These are phyloP conservation scores for Yarrowia galli DNA, from an alignment of 1,139 yeast species.

Conservation along the genomic window DNA sequence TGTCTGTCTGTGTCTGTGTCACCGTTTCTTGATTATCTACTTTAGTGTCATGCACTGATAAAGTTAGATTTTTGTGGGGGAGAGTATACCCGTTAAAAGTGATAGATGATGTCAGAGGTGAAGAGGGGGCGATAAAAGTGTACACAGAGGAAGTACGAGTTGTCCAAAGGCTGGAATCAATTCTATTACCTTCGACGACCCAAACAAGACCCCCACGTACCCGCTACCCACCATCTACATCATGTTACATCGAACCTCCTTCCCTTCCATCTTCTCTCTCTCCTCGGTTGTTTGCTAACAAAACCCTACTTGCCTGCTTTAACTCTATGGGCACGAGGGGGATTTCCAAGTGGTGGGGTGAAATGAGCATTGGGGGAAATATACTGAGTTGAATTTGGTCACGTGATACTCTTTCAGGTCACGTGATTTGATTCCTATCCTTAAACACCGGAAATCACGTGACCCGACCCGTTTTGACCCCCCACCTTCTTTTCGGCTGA, in stretches of 20 bases:
- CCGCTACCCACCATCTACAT: too few relatives aligned
- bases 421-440: conserved; percentile 7
- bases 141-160: too few relatives aligned
- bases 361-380: too few relatives aligned
- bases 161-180: too few relatives aligned
- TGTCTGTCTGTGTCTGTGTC: neutral
- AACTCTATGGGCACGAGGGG: neutral
- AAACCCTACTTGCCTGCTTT: conserved; percentile 31
- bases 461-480: too few relatives aligned
- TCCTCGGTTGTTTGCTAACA: conserved; percentile 31
- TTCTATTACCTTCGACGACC: too few relatives aligned
- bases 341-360: neutral
- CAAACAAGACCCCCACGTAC: too few relatives aligned
- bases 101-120: too few relatives aligned
- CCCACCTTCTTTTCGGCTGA: neutral
- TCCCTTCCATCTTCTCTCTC: neutral
- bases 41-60: conserved; percentile 32
- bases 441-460: too few relatives aligned
- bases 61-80: conserved; percentile 22
- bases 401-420: neutral
- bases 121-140: too few relatives aligned
- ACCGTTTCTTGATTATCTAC: conserved; percentile 12
- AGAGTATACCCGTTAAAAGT: neutral
- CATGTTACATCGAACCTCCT: too few relatives aligned
- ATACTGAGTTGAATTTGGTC: neutral